Base-by-base conservation (phyloP, 2,329 filamentous ascomycete genomes). In the Colletotrichum nymphaeae region DNA sequence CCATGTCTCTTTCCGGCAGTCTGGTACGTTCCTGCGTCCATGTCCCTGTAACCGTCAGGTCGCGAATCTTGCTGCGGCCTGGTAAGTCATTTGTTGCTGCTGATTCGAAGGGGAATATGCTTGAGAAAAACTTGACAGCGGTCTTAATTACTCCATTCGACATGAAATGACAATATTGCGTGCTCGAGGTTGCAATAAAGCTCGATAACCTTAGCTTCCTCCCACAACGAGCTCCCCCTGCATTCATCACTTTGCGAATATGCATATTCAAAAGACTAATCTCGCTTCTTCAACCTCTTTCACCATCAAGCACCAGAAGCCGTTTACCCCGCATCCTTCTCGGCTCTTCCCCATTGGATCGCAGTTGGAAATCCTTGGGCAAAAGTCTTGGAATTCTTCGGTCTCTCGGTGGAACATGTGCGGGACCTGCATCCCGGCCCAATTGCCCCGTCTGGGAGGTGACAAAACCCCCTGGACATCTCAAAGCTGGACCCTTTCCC, bases 371-470 rank as follows among this genome's bases (percentile, higher is more conserved):
- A 16, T 16, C 26, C 30, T 26, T 28, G 24, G 16, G 7, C 2
- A 22, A n/a, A n/a, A 26, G 19, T 16, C 59, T 30, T 30, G 30
- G 22, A 49, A 22, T 28, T 16, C 14, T 42, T 62, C 56, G 56
- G 66, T 19, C 35, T 64, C 37, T 73, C 70, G 70, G 70, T 69
- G 66, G 26, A 73, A 60, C 59, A 35, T 35, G 42, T 32, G 70
- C 66, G 66, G 70, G 59, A 70, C 70, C 59, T 73, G 69, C 53
- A 37, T 62, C 57, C 70, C 66, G 70, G 70, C 26, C 26, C 26
- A 73, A 73, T 73, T 73, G 22, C 66, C 59, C 70, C 65, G 70
- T 65, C 66, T 28, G 59, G 66, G 59, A 73, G 66, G 70, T 59
- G 66, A 56, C n/a, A 53, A 11, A 46, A 8, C 22, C 37, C 24